A percentile compares a stretch with the other conserved stretches of the same genome.
phyloP scores from a whole-genome alignment of 202 grass and related monocot species.

The Zoysia matrella region DNA sequence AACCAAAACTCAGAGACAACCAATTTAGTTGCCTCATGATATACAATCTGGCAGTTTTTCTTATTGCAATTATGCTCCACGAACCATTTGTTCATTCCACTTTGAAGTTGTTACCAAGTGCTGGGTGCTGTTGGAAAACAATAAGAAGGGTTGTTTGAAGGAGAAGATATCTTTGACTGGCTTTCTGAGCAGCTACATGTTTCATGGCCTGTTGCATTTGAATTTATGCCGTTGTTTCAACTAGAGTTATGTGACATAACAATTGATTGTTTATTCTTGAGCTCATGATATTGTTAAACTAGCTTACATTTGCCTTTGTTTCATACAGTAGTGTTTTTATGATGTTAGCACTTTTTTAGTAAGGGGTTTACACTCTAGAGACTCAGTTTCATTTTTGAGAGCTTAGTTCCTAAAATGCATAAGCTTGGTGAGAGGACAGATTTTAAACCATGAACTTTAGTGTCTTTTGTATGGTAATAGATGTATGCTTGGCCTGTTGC shows the following conservation, averaged over 20 bases:
- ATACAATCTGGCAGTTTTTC: slow-evolving; percentile 26
- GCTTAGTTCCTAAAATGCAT: neutral
- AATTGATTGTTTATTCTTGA: slow-evolving; percentile 29
- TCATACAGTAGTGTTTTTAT: slow-evolving; percentile 11
- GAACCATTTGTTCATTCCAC: slow-evolving; percentile 23
- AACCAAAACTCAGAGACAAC: slow-evolving; percentile 34
- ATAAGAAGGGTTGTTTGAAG: slow-evolving; percentile 4
- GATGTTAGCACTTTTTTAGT: neutral
- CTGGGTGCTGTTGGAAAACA: slow-evolving; percentile 20
- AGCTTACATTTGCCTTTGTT: slow-evolving; percentile 14
- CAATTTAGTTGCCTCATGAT: slow-evolving; percentile 33
- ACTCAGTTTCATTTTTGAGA: neutral
- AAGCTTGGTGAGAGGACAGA: neutral
- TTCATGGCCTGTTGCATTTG: slow-evolving; percentile 29
- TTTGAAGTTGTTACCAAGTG: slow-evolving; percentile 16
- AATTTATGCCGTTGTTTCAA: slow-evolving; percentile 27
- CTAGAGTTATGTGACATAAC: neutral
- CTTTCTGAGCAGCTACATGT: neutral
- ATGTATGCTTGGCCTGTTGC: neutral
- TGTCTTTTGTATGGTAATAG: neutral
- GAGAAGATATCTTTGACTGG: neutral
- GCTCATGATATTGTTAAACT: slow-evolving; percentile 20
- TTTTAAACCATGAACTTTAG: neutral
- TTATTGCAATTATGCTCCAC: neutral
- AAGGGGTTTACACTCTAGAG: neutral